Base-by-base conservation (phyloP, 371 early-diverging fungal species). In the Mortierella sp. region DNA sequence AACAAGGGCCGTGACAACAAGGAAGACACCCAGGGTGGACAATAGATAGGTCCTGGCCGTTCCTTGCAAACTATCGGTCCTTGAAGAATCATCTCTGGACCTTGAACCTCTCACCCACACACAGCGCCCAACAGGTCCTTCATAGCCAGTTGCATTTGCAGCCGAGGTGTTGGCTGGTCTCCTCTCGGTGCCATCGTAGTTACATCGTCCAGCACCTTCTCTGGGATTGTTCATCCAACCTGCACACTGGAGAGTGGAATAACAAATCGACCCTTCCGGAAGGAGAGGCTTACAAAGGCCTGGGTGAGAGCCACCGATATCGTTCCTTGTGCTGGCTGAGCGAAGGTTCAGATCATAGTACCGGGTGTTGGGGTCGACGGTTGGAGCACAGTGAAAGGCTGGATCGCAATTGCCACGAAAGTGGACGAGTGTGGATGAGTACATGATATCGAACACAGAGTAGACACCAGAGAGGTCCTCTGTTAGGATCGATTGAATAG, bases 371-470 rank as follows among this genome's bases (percentile, higher is more conserved):
- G 52, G 19, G 6, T 60, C 25, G 3, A 29, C 52, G 23, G 21
- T 46, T 11, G 79, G 79, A 18, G 52, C 52, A 29, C 79, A 77
- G 19, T 66, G 72, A 55, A 56, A 68, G 19, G 28, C 51, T 15
- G 68, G 62, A 1, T 56, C 69, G 16, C 79, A 77, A 56, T 77
- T 72, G 58, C 79, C 79, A 21, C 79, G 61, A 64, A 64, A 69
- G 21, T 69, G 69, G 6, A 75, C 47, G 45, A 71, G 45, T 0
- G 71, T 67, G 7, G 67, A 56, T 1, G 48, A 30, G 23, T 60
- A 70, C 0, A 7, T 0, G 11, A 2, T 0, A 30, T 75, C 76
- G 11, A 77, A 21, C 0, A 1, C 1, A 7, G 50, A 23, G 1
- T 11, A 16, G 4, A 59, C 14, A 2, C 9, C 7, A 0, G 66